These are phyloP conservation scores for Gymnopus androsaceus DNA, from an alignment of 1,284 basidiomycete species.

Conservation along the genomic window DNA sequence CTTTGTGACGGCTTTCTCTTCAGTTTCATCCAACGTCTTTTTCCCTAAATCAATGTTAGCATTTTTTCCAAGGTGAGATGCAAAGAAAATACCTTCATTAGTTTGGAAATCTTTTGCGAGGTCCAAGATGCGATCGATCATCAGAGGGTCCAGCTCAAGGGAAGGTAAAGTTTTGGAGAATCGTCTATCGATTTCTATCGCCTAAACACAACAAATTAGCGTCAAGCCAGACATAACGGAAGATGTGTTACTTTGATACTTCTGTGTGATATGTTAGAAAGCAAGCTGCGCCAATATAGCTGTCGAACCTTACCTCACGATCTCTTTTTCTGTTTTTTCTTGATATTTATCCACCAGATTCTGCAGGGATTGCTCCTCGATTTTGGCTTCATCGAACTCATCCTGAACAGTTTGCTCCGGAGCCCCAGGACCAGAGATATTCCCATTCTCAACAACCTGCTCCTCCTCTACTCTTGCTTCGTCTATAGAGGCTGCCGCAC, in stretches of 20 bases:
- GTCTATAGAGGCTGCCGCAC: constrained; percentile 1
- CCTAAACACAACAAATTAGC: constrained; percentile 41
- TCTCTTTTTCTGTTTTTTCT: constrained; percentile 89
- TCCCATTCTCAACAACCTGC: constrained; percentile 11
- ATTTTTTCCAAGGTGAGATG: background rate
- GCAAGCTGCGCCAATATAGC: constrained; percentile 24
- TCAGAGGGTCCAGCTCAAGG: constrained; percentile 63
- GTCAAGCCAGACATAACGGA: constrained; percentile 1
- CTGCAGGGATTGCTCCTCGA: constrained; percentile 62
- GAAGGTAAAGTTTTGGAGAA: constrained; percentile 67
- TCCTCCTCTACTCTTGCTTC: constrained; percentile 8
- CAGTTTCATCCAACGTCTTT: constrained; percentile 48
- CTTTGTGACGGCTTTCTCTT: constrained; percentile 74
- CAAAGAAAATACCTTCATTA: constrained; percentile 37
- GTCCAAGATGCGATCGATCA: constrained; percentile 64
- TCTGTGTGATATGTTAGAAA: constrained; percentile 24
- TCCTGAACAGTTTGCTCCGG: constrained; percentile 19
- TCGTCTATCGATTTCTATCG: constrained; percentile 83
- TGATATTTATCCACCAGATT: constrained; percentile 79
- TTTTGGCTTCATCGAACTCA: constrained; percentile 40
- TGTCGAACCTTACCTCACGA: constrained; percentile 63
- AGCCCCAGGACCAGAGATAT: constrained; percentile 18
- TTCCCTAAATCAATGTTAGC: constrained; percentile 29
- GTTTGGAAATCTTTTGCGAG: constrained; percentile 43
- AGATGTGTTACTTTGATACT: constrained; percentile 44